Base-by-base conservation (phyloP, 1,139 yeast species). In the Diutina rugosa region DNA sequence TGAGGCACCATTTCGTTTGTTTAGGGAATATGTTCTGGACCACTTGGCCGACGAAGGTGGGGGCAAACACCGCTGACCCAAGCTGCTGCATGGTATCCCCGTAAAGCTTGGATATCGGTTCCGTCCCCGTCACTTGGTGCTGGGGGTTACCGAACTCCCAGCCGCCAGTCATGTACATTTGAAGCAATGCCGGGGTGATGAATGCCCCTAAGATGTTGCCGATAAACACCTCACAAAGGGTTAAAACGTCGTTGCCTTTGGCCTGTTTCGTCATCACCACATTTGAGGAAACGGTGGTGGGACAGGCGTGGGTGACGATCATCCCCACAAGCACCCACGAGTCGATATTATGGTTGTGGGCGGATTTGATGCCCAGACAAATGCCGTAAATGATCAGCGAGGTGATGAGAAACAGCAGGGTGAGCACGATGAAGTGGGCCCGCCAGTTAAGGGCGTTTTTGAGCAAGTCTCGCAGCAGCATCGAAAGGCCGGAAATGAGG, bases 191-290 rank as follows among this genome's bases (percentile, higher is more conserved):
- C 0, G 97, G 97, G 0, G 96, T 87, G 32, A 90, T 74, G 63
- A 90, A 90, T 0, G 95, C 95, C 4, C 97, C 97, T 48, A 89
- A 66, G 55, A 90, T 66, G 65, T 90, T 90, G 2, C 96, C 97
- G 52, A 90, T 78, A 58, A 89, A 82, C 26, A 90, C 96, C 66
- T 89, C 96, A 68, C 95, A 85, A 14, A 89, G 72, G 28, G 96
- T 85, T 57, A 90, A 72, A 30, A 87, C 72, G 60, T 83, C 91
- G 67, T 89, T 88, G 6, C 96, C 96, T 62, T 85, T 84, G 0
- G 95, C 91, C 58, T 77, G 78, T 56, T 80, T 79, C n/a, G 97
- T 90, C 96, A 90, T 89, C 32, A 90, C 91, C 55, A 90, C 96
- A 67, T 90, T 90, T 4, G 91, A 90, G 0, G 93, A 83, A 21